Evolutionary conservation across 352 stramenopile species (phyloP), one percentile per base, ranked within the genome.

Genomic region (Phytophthora crassamura): DNA sequence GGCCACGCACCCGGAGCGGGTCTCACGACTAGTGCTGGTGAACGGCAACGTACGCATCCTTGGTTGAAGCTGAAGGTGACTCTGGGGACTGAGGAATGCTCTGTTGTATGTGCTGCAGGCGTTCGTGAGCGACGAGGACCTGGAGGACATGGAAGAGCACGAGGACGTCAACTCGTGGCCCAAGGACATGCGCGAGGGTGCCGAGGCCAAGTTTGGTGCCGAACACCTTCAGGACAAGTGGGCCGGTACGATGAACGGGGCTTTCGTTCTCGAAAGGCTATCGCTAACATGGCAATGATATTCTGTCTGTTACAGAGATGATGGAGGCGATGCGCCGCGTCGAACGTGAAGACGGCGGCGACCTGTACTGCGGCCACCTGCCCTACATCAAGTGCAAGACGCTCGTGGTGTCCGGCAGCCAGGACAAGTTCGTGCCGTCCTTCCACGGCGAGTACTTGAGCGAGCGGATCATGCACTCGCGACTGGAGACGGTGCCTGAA

Each of bases 391-490:
- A 87, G 33, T 95, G 86, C 80, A 95, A 95, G 74, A 95, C 87
- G 54, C 78, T 95, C 18, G 84, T 93, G 45, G 73, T 95, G 16
- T 61, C 78, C 4, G 83, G 84, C 16, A 82, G 51, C 39, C 75
- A 80, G 33, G 82, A 95, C 59, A 80, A 82, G 16, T 69, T 91
- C 14, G 78, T 95, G 38, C 77, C 83, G 15, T 57, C 67, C 10
- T 91, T 85, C 64, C 86, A 95, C 67, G 73, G 81, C 41, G 84
- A 95, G 59, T 95, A 95, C 57, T 48, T 95, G 61, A 95, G 79
- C 73, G 87, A 95, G 61, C 87, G 87, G 58, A 93, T 95, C 72
- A 80, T 93, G 77, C 84, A 95, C 72, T 93, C 84, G 36, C 72
- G 80, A 28, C 60, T 91, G 16, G 77, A 91, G 45, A 60, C 90